Percentiles rank a stretch among this genome's conserved stretches.
These are phyloP conservation scores for Trichoderma cornu-damae DNA, from an alignment of 2,329 filamentous ascomycete species.

Conservation along the genomic window DNA sequence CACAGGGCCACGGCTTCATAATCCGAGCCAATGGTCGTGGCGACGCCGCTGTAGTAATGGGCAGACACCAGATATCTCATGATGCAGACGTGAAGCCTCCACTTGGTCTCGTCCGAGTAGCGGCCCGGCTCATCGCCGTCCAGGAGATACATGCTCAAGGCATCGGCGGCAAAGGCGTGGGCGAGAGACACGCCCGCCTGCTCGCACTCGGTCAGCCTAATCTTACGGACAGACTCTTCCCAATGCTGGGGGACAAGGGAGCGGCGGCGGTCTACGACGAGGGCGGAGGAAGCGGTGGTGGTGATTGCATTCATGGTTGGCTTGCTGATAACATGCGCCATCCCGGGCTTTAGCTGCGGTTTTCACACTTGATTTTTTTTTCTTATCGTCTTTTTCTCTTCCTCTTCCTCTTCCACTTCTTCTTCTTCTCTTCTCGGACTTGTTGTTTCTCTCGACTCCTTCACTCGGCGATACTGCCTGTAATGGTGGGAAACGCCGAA, in stretches of 20 bases:
- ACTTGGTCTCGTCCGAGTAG: constrained; percentile 62
- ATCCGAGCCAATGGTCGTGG: constrained; percentile 67
- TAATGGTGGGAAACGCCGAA: constrained; percentile 4
- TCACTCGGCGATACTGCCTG: constrained; percentile 16
- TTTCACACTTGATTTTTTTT: not conserved
- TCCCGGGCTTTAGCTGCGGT: constrained; percentile 1
- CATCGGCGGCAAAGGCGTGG: constrained; percentile 71
- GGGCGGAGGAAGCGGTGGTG: not conserved
- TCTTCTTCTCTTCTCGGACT: not conserved
- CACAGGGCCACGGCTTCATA: constrained; percentile 76
- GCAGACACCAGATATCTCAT: constrained; percentile 73
- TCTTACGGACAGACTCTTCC: constrained; percentile 55
- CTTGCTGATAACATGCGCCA: constrained; percentile 19
- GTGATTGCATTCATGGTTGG: constrained; percentile 19
- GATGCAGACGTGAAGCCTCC: constrained; percentile 70
- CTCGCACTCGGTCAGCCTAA: constrained; percentile 63
- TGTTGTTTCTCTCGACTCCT: not conserved
- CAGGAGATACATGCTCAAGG: constrained; percentile 69
- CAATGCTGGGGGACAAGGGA: constrained; percentile 50
- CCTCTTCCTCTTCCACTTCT: not conserved
- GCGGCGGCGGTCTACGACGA: constrained; percentile 22
- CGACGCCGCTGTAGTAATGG: constrained; percentile 68
- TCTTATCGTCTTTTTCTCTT: not conserved
- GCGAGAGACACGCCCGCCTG: constrained; percentile 67
- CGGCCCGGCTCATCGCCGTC: constrained; percentile 62